These are phyloP conservation scores for Eucalyptus marginata DNA, from an alignment of 345 rosid genomes.

Conservation along the genomic window DNA sequence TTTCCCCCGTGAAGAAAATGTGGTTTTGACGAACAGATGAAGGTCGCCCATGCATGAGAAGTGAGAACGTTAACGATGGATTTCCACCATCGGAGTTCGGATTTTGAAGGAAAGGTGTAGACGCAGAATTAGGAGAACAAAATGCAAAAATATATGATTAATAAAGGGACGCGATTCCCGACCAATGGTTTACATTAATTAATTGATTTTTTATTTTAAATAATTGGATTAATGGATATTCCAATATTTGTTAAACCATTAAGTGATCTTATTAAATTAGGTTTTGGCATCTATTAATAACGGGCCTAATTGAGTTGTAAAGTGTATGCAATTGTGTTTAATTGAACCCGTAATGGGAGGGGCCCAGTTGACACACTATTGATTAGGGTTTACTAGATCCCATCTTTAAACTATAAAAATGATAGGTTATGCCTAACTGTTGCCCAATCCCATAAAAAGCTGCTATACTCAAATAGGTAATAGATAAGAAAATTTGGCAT, in stretches of 20 bases:
- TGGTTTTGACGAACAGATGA: not conserved
- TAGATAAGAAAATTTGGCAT: accelerated
- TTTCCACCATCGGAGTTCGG: not conserved
- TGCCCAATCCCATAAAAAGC: too few species aligned
- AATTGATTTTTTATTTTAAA: too few species aligned
- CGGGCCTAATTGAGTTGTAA: accelerated
- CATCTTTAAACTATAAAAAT: accelerated
- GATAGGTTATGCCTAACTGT: accelerated
- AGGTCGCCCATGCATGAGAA: not conserved
- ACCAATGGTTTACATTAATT: not conserved
- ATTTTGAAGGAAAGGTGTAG: not conserved
- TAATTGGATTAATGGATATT: too few species aligned
- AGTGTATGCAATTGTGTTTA: too few species aligned
- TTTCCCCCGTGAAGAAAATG: not conserved
- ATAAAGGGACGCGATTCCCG: not conserved
- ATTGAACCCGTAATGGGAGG: accelerated
- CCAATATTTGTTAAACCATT: too few species aligned
- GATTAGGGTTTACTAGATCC: accelerated
- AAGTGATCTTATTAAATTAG: too few species aligned
- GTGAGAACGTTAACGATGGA: not conserved
- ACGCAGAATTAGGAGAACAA: not conserved
- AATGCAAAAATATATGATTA: not conserved
- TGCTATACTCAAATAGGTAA: too few species aligned
- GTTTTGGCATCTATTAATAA: too few species aligned
- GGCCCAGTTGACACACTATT: accelerated